A percentile compares a stretch with the other conserved stretches of the same genome.
Conservation (phyloP, 2,329 filamentous ascomycete species). For the Penicillium sp. region DNA sequence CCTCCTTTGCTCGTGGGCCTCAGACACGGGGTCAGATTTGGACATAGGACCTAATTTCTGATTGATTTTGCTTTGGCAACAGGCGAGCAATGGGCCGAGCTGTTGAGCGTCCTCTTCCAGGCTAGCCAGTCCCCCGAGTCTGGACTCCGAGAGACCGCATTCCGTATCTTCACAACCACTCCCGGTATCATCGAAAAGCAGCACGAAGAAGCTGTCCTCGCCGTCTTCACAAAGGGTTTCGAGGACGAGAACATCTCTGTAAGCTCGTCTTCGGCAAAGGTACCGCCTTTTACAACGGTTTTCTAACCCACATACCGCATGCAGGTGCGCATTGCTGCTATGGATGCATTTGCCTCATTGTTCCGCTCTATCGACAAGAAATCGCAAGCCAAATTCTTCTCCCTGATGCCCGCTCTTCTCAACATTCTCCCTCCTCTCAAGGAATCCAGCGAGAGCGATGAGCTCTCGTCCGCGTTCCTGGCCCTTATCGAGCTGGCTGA, state of each 20-base stretch:
- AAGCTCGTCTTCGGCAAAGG: slow-evolving; percentile 25
- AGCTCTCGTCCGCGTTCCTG: slow-evolving; percentile 82
- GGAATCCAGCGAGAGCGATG: slow-evolving; percentile 81
- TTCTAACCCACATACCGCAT: slow-evolving; percentile 6
- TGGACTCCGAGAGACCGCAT: slow-evolving; percentile 84
- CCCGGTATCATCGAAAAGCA: slow-evolving; percentile 94
- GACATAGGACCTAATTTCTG: background rate
- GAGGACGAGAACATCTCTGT: slow-evolving; percentile 78
- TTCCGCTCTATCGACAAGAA: slow-evolving; percentile 89
- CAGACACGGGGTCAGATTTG: background rate
- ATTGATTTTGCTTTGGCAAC: slow-evolving; percentile 14
- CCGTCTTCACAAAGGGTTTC: slow-evolving; percentile 86
- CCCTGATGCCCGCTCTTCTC: slow-evolving; percentile 80
- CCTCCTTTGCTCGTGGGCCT: background rate
- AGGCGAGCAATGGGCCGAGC: slow-evolving; percentile 85
- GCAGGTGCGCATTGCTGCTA: slow-evolving; percentile 82
- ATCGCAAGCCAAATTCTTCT: slow-evolving; percentile 78
- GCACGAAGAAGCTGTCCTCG: slow-evolving; percentile 82
- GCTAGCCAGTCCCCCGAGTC: slow-evolving; percentile 80
- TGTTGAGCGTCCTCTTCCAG: slow-evolving; percentile 78
- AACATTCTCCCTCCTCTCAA: slow-evolving; percentile 94
- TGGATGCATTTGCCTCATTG: slow-evolving; percentile 95
- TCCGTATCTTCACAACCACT: slow-evolving; percentile 90
- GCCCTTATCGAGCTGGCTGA: slow-evolving; percentile 93
- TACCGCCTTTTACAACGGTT: background rate